Evolutionary conservation across 441 rosid species (phyloP).

Genomic region (Cnidoscolus chayamansa): DNA sequence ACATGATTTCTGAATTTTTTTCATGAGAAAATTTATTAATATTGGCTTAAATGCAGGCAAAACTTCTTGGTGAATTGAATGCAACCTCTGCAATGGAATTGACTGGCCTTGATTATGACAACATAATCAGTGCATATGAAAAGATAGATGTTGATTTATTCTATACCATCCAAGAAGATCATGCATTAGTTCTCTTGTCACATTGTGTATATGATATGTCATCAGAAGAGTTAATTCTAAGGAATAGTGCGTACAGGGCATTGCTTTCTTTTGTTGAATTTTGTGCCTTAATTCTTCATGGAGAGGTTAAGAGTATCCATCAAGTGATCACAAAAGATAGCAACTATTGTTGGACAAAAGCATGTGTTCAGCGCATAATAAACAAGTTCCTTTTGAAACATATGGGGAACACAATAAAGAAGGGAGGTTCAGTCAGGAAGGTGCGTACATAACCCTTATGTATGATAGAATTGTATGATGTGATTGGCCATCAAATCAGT

Average conservation of each 20-base stretch:
- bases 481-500: neutral
- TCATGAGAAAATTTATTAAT: neutral
- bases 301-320: conserved; percentile 31
- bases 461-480: conserved; percentile 1
- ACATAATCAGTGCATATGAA: conserved; percentile 61
- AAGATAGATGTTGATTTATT: conserved; percentile 56
- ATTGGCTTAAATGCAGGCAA: conserved; percentile 58
- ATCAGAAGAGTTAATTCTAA: conserved; percentile 65
- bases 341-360: conserved; percentile 54
- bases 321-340: conserved; percentile 34
- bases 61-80: conserved; percentile 59
- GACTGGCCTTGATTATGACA: conserved; percentile 84
- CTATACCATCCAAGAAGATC: conserved; percentile 48
- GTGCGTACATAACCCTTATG: conserved; percentile 34
- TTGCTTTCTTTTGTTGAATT: conserved; percentile 77
- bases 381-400: conserved; percentile 70
- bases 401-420: conserved; percentile 62
- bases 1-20: conserved; percentile 8
- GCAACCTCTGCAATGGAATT: conserved; percentile 68
- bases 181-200: conserved; percentile 64
- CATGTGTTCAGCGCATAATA: conserved; percentile 43
- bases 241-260: conserved; percentile 72
- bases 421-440: conserved; percentile 61
- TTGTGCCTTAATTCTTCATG: conserved; percentile 46
- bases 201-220: conserved; percentile 78